Evolutionary conservation across 2,329 filamentous ascomycete species (phyloP).

Genomic region (Acrodontium crateriforme): DNA sequence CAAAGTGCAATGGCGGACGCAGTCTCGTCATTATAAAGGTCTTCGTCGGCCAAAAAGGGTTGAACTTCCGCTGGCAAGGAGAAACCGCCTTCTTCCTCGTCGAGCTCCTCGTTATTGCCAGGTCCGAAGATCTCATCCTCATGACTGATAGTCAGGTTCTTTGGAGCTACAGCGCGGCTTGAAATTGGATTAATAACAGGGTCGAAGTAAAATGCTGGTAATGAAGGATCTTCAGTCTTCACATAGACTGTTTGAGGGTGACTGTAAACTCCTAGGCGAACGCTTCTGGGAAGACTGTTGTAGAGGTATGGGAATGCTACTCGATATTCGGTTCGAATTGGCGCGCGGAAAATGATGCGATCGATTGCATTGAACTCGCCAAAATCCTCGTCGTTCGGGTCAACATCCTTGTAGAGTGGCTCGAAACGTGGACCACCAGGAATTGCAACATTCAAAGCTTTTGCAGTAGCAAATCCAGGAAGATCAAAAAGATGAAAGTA

Average conservation of each 20-base stretch:
- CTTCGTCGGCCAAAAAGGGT: constrained; percentile 81
- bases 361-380: constrained; percentile 99
- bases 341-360: constrained; percentile 92
- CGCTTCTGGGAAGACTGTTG: constrained; percentile 88
- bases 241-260: constrained; percentile 87
- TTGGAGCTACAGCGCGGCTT: constrained; percentile 81
- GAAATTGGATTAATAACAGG: constrained; percentile 97
- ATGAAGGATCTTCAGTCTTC: constrained; percentile 69
- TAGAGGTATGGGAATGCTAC: constrained; percentile 92
- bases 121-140: constrained; percentile 87
- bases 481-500: constrained; percentile 97
- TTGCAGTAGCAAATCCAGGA: constrained; percentile 88
- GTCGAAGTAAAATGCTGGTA: constrained; percentile 96
- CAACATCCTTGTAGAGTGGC: constrained; percentile 94
- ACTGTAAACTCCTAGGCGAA: constrained; percentile 87
- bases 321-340: constrained; percentile 87
- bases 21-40: constrained; percentile 79
- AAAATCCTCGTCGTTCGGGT: constrained; percentile 97
- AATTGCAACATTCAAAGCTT: constrained; percentile 91
- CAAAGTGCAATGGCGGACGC: constrained; percentile 83
- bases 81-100: constrained; percentile 41
- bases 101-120: constrained; percentile 69
- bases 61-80: constrained; percentile 65
- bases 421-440: constrained; percentile 96
- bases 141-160: constrained; percentile 81